Base-by-base conservation (phyloP, 768 basidiomycete species). In the Amanita jacksonii region DNA sequence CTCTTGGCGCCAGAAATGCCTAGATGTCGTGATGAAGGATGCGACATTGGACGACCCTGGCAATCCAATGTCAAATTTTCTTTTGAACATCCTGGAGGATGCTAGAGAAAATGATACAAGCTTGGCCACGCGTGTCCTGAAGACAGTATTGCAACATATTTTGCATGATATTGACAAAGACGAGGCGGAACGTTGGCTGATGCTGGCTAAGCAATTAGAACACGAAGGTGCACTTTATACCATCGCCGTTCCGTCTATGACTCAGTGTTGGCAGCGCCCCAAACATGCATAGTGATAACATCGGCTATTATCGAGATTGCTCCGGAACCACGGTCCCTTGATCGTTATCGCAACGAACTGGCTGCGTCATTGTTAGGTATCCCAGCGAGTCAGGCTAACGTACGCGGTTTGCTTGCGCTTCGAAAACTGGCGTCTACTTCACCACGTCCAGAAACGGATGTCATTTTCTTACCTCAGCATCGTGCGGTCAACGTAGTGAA, bases 401-500 rank as follows among this genome's bases (percentile, higher is more conserved):
- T 70, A 0, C 74, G 78, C 8, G 93, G 91, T 1, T 65, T 94
- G 4, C 58, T 76, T 19, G 59, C 76, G 1, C 70, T 97, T 6
- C 74, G 84, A 8, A 71, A 79, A 19, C 70, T 97, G 13, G 70
- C 72, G 0, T 81, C 83, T 1, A 66, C 77, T 1, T 87, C 91
- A 0, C 94, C 94, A 0, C 70, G 80, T 34, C 65, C 76, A 3
- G 84, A 93, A 8, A 84, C 86, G 0, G 84, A 90, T 4, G 66
- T 85, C 2, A 71, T 81, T 24, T 94, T 96, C 68, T 67, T 99
- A 3, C 84, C 90, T 0, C 83, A 87, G 53, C 80, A 75, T 34
- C 69, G 96, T 7, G 83, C 89, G 0, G 76, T 98, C 36, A 94
- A 93, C 58, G 73, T 94, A 16, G 66, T 96, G 54, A 89, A 90